Evolutionary conservation across 2,329 filamentous ascomycete genomes (phyloP), one percentile per base, ranked within the genome.

Genomic region (Fusarium proliferatum): DNA sequence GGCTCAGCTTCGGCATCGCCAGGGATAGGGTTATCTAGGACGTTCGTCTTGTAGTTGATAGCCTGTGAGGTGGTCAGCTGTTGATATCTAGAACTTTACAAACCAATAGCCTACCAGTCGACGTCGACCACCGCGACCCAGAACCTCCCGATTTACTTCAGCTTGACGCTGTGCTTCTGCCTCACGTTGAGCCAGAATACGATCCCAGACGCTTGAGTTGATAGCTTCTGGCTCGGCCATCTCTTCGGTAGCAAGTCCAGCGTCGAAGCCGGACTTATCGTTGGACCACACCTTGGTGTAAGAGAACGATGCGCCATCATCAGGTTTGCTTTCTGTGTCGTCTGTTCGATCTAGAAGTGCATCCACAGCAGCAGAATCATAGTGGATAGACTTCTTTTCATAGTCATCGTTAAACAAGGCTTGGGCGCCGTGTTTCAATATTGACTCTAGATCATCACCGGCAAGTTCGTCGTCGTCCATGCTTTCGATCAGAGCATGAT

Each of bases 211-310:
- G 41, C 90, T 91, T 19, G 89, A 87, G 77, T 91, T 91, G 15
- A 91, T 86, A 1, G 86, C 85, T 12, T 86, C 81, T 9, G 88
- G 85, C 11, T 88, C 87, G 33, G 89, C 85, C 5, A 87, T 84
- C 10, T 85, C 83, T 30, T 87, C 85, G 4, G 83, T 82, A 42
- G 89, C 86, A 28, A 93, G 80, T 30, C 89, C 87, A 23, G 93
- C 91, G 55, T 91, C 88, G 10, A 97, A 85, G 1, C 86, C 85
- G 12, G 88, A 90, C 74, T 90, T 89, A 41, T 97, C 93, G 77
- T 97, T 97, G 8, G 92, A 93, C 96, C 96, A 99, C 4, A 99
- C 92, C 49, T 94, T 90, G 43, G 96, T 96, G 81, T 96, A 94
- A 9, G 93, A 94, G 81, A 98, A 99, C 63, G 95, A 93, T 0